Evolutionary conservation across 441 rosid species (phyloP), one percentile per base, ranked within the genome.

Genomic region (Eruca vesicaria): DNA sequence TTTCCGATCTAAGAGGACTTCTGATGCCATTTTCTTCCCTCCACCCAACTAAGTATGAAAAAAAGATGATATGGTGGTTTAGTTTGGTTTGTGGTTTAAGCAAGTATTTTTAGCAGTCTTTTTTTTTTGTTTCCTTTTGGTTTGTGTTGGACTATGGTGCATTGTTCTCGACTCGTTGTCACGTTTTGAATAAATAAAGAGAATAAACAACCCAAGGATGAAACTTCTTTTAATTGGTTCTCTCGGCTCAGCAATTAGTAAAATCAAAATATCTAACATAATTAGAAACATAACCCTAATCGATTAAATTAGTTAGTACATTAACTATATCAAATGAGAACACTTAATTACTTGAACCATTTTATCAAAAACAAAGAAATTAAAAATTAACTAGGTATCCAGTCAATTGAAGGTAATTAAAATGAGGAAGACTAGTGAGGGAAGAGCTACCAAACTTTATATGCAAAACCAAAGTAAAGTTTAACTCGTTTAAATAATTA

Each of bases 1-100:
- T 26, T 89, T 92, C 88, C 77, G 94, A 1, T 82, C 92, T 1
- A 90, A 84, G 83, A 88, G 97, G 81, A 82, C 77, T 11, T 66
- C 79, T 0, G 88, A 84, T 36, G 98, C 85, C 31, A 88, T 92
- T 68, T 92, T 90, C 87, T 92, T 92, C 82, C 89, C 96, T 16
- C 92, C 94, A 1, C 78, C 93, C 4, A 82, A 85, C 32, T 90
- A 81, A 78, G 0, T 4, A 52, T 31, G 9, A 9, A 55, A 11
- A 15, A 19, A 55, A 11, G 21, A 19, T 7, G 41, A 56, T 28
- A 28, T 41, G 38, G n/a, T 90, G 90, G 90, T 89, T 87, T 74
- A 7, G 38, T 66, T n/a, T 35, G 55, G n/a, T 35, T 64, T 20
- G 9, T 59, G 41, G 5, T 31, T 66, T 50, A 15, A 67, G 38